Base-by-base conservation (phyloP, 2,329 filamentous ascomycete genomes). In the Aspergillus brasiliensis region DNA sequence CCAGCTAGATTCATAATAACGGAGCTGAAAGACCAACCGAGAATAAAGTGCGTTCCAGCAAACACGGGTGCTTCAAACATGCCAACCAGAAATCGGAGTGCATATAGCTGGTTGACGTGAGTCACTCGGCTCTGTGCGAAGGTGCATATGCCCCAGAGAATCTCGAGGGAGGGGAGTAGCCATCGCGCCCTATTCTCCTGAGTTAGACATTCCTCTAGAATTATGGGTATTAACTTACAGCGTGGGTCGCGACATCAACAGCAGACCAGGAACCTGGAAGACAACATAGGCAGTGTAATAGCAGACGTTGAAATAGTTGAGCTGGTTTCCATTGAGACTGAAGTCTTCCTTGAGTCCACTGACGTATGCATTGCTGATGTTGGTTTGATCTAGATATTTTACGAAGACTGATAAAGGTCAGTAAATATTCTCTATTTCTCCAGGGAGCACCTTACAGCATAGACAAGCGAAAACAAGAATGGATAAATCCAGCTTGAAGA, bases 81-180 rank as follows among this genome's bases (percentile, higher is more conserved):
- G 3, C 73, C 73, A 4, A 76, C 69, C 1, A 76, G 62, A 34
- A 73, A 71, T 1, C 73, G 70, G n/a, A 76, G 51, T 0, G 69
- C 72, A 27, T 75, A 76, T 0, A 77, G 62, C 38, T 75, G 73
- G 2, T 68, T 57, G 5, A 72, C 71, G 53, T 68, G 73, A 10
- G 71, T 73, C 11, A 71, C 71, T 6, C 68, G 64, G 11, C 70
- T 71, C 49, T 75, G 73, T 5, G 69, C 69, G 51, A 75, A 75
- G 8, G 73, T 76, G 37, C 73, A 70, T 7, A 74, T 66, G 13
- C 71, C 72, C 74, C 74, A 77, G 5, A 70, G 61, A 2, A 77
- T 53, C 47, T 76, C 74, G 2, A 74, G 65, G 1, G 53, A 62
- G 1, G 73, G 71, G 37, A 75, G 67, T 15, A 71, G 67, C 65